Conservation (phyloP, 805 yeast species). For the Wickerhamiella galacta region DNA sequence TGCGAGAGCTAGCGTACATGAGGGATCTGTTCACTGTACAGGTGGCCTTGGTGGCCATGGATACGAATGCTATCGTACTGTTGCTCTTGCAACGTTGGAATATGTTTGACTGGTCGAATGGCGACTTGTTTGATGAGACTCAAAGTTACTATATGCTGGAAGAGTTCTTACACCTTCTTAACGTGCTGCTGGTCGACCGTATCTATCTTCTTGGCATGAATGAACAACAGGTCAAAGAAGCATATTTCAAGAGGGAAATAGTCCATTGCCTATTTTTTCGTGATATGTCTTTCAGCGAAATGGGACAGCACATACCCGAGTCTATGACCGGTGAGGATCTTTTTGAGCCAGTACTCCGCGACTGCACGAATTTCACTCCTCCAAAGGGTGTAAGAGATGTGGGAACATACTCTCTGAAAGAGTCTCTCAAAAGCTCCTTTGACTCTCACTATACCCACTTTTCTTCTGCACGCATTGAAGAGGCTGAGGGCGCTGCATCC, state of each 20-base stretch:
- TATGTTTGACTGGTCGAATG: conserved; percentile 39
- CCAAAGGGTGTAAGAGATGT: conserved; percentile 42
- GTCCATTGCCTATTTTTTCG: conserved; percentile 69
- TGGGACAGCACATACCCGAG: conserved; percentile 58
- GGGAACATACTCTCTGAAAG: conserved; percentile 54
- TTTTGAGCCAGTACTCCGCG: conserved; percentile 45
- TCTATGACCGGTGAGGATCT: conserved; percentile 53
- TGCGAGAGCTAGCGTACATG: conserved; percentile 67
- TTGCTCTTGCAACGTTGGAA: conserved; percentile 59
- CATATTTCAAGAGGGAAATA: conserved; percentile 49
- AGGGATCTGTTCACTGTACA: conserved; percentile 68
- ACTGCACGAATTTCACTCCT: conserved; percentile 42
- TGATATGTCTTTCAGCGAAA: conserved; percentile 51
- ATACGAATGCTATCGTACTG: conserved; percentile 39
- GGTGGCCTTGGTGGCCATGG: conserved; percentile 34
- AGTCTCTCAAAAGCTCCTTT: conserved; percentile 33
- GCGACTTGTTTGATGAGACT: conserved; percentile 21
- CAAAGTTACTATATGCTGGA: conserved; percentile 51
- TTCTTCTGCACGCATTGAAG: conserved; percentile 64
- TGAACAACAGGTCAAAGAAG: conserved; percentile 32
- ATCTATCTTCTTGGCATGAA: conserved; percentile 34
- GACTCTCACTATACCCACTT: conserved; percentile 78
- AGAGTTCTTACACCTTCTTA: conserved; percentile 55
- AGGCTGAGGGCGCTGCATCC: conserved; percentile 51
- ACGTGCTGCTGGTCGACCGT: conserved; percentile 53